phyloP scores from a whole-genome alignment of 2,329 filamentous ascomycete genomes.

The Diaporthe vexans region DNA sequence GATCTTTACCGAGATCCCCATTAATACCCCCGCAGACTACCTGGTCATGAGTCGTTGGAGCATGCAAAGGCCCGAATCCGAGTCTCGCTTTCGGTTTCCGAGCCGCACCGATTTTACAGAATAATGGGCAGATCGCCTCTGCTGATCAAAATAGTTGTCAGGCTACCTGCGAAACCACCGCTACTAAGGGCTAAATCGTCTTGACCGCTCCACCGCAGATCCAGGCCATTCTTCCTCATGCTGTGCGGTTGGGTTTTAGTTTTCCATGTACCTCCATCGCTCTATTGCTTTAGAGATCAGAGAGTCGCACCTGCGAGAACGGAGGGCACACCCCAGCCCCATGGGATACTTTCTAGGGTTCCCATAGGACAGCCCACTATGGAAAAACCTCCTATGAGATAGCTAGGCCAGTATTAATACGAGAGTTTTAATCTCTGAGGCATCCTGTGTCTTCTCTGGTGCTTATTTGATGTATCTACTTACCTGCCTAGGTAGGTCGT shows the following conservation, averaged over 20 bases:
- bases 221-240: neutral
- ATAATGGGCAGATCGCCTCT: neutral
- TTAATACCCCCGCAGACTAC: neutral
- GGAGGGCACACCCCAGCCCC: too few species aligned
- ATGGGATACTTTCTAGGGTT: too few species aligned
- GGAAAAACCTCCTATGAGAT: too few species aligned
- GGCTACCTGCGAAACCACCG: neutral
- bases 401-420: too few species aligned
- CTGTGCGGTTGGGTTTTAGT: neutral
- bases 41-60: neutral
- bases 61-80: constrained; percentile 1
- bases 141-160: neutral
- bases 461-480: too few species aligned
- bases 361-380: too few species aligned
- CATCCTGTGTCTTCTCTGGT: too few species aligned
- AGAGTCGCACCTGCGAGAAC: too few species aligned
- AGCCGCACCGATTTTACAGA: neutral
- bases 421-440: too few species aligned
- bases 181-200: neutral
- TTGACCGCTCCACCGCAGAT: neutral
- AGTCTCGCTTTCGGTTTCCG: neutral
- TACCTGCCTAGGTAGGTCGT: too few species aligned
- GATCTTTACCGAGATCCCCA: neutral
- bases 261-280: too few species aligned
- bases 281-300: too few species aligned